Evolutionary conservation across 164 flowering plant genomes (phyloP), one percentile per base, ranked within the genome.

Genomic region (Annona squamosa): DNA sequence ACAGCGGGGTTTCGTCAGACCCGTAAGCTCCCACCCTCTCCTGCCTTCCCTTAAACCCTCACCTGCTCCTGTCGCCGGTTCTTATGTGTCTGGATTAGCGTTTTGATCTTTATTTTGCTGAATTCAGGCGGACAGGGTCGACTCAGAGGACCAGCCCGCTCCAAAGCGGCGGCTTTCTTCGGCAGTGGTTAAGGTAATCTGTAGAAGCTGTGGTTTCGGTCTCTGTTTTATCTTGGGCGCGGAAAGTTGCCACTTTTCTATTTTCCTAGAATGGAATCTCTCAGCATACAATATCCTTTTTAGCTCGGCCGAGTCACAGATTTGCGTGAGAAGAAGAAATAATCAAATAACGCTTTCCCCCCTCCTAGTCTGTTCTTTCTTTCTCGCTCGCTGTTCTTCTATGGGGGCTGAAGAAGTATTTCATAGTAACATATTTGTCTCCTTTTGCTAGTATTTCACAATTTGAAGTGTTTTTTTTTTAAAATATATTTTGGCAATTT

Each of bases 141-240:
- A 89, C 52, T 37, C 75, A 0, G 94, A 89, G 72, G 94, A 90
- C 72, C 92, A 87, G 70, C 94, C 94, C 65, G 84, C 92, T 4
- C 85, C 92, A 0, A 95, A 95, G 75, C 83, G 92, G 59, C 83
- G 98, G 19, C 85, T 93, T 3, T 89, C 89, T 63, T 95, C 98
- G 1, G 95, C 99, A 48, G 93, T 95, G 77, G 97, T 95, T 43
- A 93, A 87, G 97, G 99, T 92, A 76, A 56, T 72, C n/a, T 26
- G 17, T 7, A 4, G 3, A 17, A 63, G 16, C 37, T 26, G 37
- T 26, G 37, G 37, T 26, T 26, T 26, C 37, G 37, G 37, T 26
- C 37, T 26, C 37, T 26, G 37, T 26, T 26, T 26, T 26, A 26
- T 1, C 37, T 26, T 26, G 37, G 37, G 37, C 37, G 37, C 37